Percentiles rank a stretch among this genome's conserved stretches.
These are phyloP conservation scores for Gaertneriomyces semiglobifer DNA, from an alignment of 192 early-diverging fungal genomes.

Conservation along the genomic window DNA sequence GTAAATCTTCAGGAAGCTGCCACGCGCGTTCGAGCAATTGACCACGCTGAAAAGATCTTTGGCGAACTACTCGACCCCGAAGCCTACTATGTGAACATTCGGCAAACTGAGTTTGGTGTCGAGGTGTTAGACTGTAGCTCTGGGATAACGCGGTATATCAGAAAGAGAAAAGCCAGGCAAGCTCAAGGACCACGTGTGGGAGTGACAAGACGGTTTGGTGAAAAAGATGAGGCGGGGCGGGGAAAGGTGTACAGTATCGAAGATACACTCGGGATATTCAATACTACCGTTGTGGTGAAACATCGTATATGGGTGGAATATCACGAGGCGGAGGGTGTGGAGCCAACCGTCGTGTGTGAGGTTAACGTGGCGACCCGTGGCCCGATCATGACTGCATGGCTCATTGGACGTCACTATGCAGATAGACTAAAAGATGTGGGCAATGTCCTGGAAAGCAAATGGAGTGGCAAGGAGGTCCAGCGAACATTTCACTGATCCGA, in stretches of 20 bases:
- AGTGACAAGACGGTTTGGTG: constrained; percentile 14
- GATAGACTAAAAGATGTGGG: constrained; percentile 12
- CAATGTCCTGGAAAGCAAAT: constrained; percentile 8
- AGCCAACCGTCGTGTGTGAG: constrained; percentile 3
- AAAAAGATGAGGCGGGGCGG: constrained; percentile 6
- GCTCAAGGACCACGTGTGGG: constrained; percentile 14
- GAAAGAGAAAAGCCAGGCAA: constrained; percentile 14
- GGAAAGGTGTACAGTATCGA: constrained; percentile 13
- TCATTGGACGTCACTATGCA: constrained; percentile 17
- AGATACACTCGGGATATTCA: constrained; percentile 20
- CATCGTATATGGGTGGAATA: constrained; percentile 11
- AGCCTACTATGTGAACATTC: constrained; percentile 20
- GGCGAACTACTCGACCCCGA: constrained; percentile 19
- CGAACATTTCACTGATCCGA: too few species aligned
- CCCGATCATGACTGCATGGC: constrained; percentile 14
- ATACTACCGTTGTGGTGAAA: constrained; percentile 15
- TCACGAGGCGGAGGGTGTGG: not conserved
- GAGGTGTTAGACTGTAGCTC: constrained; percentile 15
- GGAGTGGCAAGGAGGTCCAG: constrained; percentile 20
- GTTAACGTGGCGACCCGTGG: constrained; percentile 15
- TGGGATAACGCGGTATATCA: constrained; percentile 18
- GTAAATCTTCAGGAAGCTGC: constrained; percentile 6
- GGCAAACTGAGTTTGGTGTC: constrained; percentile 27
- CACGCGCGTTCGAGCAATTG: constrained; percentile 10
- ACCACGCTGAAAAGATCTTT: constrained; percentile 22